Percentiles rank a stretch among this genome's conserved stretches.
Conservation (phyloP, 176 grass and related monocot species). For the Microstegium vimineum region DNA sequence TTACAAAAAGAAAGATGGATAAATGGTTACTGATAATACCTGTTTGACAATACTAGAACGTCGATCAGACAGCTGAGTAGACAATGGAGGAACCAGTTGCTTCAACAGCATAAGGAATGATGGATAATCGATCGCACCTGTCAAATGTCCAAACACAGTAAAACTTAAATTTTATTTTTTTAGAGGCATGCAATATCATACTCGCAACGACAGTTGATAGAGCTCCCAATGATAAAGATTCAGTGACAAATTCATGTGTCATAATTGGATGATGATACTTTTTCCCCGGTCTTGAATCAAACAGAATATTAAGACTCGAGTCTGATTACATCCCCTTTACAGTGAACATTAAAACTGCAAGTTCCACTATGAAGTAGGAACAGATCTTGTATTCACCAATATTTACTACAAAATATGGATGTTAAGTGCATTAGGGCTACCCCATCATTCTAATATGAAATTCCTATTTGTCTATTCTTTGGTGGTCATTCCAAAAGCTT, state of each 20-base stretch:
- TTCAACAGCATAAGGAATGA: conserved; percentile 86
- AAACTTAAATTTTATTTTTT: not conserved
- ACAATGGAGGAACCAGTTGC: conserved; percentile 77
- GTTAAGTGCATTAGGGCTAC: not conserved
- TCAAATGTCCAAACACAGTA: conserved; percentile 1
- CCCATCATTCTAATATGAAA: not conserved
- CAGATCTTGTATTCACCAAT: not conserved
- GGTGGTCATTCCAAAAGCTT: not conserved
- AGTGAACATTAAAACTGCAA: not conserved
- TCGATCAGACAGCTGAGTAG: conserved; percentile 85
- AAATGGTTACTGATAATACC: conserved; percentile 32
- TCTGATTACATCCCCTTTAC: not conserved
- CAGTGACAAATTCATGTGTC: not conserved
- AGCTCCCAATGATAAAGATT: not conserved
- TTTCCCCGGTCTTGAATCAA: not conserved
- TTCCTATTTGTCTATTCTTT: conserved; percentile 7
- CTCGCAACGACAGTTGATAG: not conserved
- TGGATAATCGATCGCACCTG: conserved; percentile 82
- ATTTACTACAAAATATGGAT: not conserved
- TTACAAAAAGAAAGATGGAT: conserved; percentile 2
- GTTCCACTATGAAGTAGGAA: not conserved
- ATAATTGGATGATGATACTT: not conserved
- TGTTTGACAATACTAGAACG: conserved; percentile 99
- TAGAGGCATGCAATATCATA: not conserved
- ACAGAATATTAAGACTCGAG: not conserved